These are phyloP conservation scores for Exophiala oligosperma DNA, from an alignment of 2,329 filamentous ascomycete genomes.

Conservation along the genomic window DNA sequence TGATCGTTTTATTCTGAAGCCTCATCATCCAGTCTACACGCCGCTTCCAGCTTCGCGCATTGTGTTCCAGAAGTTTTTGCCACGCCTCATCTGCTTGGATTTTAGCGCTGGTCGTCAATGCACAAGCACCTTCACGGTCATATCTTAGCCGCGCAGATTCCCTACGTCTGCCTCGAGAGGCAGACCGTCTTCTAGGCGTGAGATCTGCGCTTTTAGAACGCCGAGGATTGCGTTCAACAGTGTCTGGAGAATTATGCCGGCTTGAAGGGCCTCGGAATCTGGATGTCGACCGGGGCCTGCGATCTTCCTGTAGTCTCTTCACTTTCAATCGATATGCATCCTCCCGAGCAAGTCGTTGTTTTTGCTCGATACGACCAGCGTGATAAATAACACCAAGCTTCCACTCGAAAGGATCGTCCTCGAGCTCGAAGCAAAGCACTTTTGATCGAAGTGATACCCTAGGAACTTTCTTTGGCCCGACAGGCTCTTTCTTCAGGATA, in stretches of 20 bases:
- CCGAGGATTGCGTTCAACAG: constrained; percentile 33
- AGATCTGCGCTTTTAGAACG: constrained; percentile 56
- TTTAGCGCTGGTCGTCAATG: constrained; percentile 70
- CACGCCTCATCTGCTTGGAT: constrained; percentile 76
- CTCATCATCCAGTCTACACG: constrained; percentile 77
- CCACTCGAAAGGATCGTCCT: constrained; percentile 97
- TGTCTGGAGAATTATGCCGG: constrained; percentile 38
- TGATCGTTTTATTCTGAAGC: constrained; percentile 71
- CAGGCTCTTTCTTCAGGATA: constrained; percentile 79
- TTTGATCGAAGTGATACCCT: constrained; percentile 80
- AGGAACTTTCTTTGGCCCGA: constrained; percentile 82
- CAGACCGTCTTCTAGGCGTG: constrained; percentile 37
- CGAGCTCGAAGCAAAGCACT: constrained; percentile 84
- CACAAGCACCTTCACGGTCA: constrained; percentile 73
- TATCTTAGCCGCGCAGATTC: constrained; percentile 56
- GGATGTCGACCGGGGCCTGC: constrained; percentile 51
- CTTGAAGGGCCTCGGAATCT: constrained; percentile 55
- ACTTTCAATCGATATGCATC: constrained; percentile 86
- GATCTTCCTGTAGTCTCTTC: constrained; percentile 76
- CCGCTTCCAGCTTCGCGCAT: constrained; percentile 87
- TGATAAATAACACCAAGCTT: constrained; percentile 94
- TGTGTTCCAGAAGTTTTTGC: constrained; percentile 72
- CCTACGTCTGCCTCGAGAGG: constrained; percentile 37
- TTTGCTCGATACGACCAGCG: constrained; percentile 82
- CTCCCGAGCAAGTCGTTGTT: constrained; percentile 83